phyloP scores from a whole-genome alignment of 23 red algal genomes.

The Pyropia haitanensis region DNA sequence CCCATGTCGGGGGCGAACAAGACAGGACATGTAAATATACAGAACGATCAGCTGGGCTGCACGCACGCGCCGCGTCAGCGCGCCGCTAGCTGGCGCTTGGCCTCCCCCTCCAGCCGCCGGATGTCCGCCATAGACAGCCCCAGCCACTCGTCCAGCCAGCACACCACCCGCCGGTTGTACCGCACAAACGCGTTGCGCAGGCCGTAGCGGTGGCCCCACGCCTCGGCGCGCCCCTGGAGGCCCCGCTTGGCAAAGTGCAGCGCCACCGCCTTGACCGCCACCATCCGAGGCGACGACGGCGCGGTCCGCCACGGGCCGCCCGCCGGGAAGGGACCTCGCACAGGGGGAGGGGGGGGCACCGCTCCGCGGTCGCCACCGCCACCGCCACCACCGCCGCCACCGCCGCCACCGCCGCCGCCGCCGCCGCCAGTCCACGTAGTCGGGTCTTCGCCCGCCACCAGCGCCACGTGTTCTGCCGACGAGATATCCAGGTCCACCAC shows the following conservation, averaged over 20 bases:
- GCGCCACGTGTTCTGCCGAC: too few relatives aligned
- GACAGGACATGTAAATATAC: too few relatives aligned
- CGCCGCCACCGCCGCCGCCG: neutral
- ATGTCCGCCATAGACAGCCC: constrained; percentile 47
- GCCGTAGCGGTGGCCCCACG: constrained; percentile 78
- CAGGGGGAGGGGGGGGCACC: too few relatives aligned
- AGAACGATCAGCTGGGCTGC: too few relatives aligned
- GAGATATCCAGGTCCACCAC: neutral
- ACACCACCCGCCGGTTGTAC: constrained; percentile 67
- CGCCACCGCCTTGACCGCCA: constrained; percentile 22
- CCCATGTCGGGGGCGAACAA: too few relatives aligned
- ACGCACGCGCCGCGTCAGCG: too few relatives aligned
- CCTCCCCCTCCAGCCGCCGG: constrained; percentile 40
- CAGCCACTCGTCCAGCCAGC: constrained; percentile 87
- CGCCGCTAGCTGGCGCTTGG: neutral
- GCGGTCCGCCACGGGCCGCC: neutral
- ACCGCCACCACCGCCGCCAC: constrained; percentile 3
- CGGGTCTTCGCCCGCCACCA: too few relatives aligned
- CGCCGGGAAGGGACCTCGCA: constrained; percentile 9
- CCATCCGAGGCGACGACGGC: constrained; percentile 5
- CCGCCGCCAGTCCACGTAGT: constrained; percentile 3
- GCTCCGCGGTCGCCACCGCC: too few relatives aligned
- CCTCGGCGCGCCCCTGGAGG: constrained; percentile 30
- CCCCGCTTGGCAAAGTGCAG: constrained; percentile 41
- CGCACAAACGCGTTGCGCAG: constrained; percentile 50